These are phyloP conservation scores for Vaccinium vitisidaea DNA, from an alignment of 148 eudicot species.

Conservation along the genomic window DNA sequence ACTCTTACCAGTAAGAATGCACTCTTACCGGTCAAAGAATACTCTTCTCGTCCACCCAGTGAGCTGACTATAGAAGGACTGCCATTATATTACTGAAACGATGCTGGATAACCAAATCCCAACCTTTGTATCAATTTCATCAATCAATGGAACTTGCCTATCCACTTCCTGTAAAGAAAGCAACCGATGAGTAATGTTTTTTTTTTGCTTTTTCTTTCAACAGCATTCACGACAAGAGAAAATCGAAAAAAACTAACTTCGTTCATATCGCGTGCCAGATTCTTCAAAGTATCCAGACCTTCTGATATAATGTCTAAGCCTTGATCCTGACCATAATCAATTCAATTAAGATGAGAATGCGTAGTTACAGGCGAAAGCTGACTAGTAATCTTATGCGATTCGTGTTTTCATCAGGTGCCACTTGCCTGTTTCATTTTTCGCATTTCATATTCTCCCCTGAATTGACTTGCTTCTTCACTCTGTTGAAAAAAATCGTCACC, in stretches of 20 bases:
- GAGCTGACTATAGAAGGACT: no score
- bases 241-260: slow-evolving; percentile 51
- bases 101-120: slow-evolving; percentile 12
- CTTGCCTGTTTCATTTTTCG: slow-evolving; percentile 83
- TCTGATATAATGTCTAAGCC: slow-evolving; percentile 88
- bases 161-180: slow-evolving; percentile 69
- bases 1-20: no score
- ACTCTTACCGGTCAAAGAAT: no score
- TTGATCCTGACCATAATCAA: slow-evolving; percentile 62
- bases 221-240: not conserved
- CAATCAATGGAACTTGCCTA: slow-evolving; percentile 95
- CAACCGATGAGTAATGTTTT: not conserved
- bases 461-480: slow-evolving; percentile 77
- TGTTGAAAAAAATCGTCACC: slow-evolving; percentile 74
- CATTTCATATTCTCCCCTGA: slow-evolving; percentile 88
- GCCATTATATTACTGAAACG: not conserved
- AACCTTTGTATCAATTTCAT: slow-evolving; percentile 94
- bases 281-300: slow-evolving; percentile 85
- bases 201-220: slow-evolving; percentile 36
- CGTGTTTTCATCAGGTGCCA: not conserved
- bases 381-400: not conserved
- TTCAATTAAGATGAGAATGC: not conserved
- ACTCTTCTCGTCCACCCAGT: no score
- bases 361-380: not conserved
- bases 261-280: slow-evolving; percentile 93